Evolutionary conservation across 352 stramenopile genomes (phyloP), one percentile per base, ranked within the genome.

Genomic region (Hyaloperonospora brassicae): DNA sequence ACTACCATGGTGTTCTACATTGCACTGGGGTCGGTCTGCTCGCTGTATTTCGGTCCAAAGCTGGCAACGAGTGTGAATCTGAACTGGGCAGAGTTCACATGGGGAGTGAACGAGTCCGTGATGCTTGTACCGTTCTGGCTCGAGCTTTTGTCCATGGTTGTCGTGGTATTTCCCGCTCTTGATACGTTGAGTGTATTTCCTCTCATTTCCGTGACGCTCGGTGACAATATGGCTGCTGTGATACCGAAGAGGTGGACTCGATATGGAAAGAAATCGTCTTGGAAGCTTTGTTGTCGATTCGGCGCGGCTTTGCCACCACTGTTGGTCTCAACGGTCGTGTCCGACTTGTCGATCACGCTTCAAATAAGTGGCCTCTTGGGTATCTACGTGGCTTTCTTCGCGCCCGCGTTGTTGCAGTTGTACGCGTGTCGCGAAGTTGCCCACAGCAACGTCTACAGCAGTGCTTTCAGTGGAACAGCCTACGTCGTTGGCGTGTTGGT

Each of bases 181-280:
- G 87, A 96, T 57, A 96, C 86, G 9, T 62, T 96, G 49, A 94
- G 81, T 47, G 84, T 96, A 25, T 96, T 95, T 55, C 87, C 87
- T n/a, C 62, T 96, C 25, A 96, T 96, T 68, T 91, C 85, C 0
- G 87, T 93, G 41, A 96, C 87, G 14, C 72, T 96, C n/a, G 87
- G 87, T 23, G 86, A 95, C 63, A 96, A 95, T 66, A 85, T 96
- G 62, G 72, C 79, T 0, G 79, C 78, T 2, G 69, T 88, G 21
- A 50, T 86, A 22, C 74, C 76, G 3, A 57, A 68, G 31, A 36
- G 30, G 13, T 86, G 73, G 78, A 52, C 62, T 2, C 64, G 50
- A 30, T 45, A 66, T 22, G 61, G 66, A 27, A 64, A 62, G 7
- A 70, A 64, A 27, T 44, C 60, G 11, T 79, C 75, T n/a, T 88